These are phyloP conservation scores for Stentor roeselii DNA, from an alignment of 73 alveolate genomes.

Conservation along the genomic window DNA sequence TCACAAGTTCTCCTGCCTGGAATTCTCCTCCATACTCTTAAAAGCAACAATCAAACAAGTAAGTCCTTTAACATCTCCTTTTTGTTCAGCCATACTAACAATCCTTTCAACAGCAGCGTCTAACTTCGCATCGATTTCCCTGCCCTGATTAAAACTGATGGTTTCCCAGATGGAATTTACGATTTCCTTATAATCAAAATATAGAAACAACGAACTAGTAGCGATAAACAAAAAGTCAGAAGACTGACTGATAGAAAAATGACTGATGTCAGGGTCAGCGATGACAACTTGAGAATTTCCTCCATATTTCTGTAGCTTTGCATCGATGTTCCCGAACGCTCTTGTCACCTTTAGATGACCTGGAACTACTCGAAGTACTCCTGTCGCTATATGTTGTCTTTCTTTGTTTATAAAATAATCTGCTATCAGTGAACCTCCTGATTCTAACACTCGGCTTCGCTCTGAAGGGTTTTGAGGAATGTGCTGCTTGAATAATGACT, in stretches of 20 bases:
- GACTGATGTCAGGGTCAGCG: slow-evolving; percentile 86
- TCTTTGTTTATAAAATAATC: slow-evolving; percentile 11
- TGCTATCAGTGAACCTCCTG: slow-evolving; percentile 82
- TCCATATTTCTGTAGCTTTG: slow-evolving; percentile 84
- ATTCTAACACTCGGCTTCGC: slow-evolving; percentile 65
- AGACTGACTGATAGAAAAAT: slow-evolving; percentile 70
- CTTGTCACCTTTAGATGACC: slow-evolving; percentile 94
- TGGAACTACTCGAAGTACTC: slow-evolving; percentile 91
- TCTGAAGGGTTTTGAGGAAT: slow-evolving; percentile 83
- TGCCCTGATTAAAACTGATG: background rate
- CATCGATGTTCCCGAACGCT: slow-evolving; percentile 95
- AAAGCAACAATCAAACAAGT: slow-evolving; percentile 90
- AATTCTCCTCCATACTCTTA: slow-evolving; percentile 25
- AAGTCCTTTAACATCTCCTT: slow-evolving; percentile 64
- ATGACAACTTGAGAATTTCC: slow-evolving; percentile 95
- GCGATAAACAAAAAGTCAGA: slow-evolving; percentile 61
- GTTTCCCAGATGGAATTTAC: slow-evolving; percentile 72
- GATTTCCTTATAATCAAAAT: slow-evolving; percentile 85
- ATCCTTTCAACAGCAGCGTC: background rate
- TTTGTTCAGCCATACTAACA: no score
- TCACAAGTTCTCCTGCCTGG: no score
- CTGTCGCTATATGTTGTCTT: slow-evolving; percentile 32
- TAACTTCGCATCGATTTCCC: background rate
- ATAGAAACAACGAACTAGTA: slow-evolving; percentile 93
- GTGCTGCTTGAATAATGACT: slow-evolving; percentile 80